Evolutionary conservation across 805 yeast genomes (phyloP).

Genomic region (Danielia reshetovae): DNA sequence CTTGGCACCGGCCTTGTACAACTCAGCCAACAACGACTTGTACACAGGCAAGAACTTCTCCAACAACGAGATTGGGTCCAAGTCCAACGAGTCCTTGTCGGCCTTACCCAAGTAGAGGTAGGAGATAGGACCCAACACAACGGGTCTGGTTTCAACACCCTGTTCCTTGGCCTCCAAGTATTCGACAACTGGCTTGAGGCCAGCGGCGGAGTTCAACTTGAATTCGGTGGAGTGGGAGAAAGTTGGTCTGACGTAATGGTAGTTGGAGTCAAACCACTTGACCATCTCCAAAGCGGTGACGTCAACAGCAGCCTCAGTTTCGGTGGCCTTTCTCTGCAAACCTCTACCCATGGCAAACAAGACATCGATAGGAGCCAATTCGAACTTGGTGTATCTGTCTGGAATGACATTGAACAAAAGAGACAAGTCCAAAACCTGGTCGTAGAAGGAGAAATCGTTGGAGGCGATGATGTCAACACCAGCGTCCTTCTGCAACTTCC

Average conservation of each 20-base stretch:
- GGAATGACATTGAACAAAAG: slow-evolving; percentile 93
- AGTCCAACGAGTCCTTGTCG: slow-evolving; percentile 94
- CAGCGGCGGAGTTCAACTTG: slow-evolving; percentile 72
- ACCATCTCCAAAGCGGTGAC: slow-evolving; percentile 99
- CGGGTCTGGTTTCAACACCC: slow-evolving; percentile 98
- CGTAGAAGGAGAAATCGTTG: slow-evolving; percentile 97
- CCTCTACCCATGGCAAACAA: slow-evolving; percentile 99
- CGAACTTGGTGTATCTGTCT: slow-evolving; percentile 91
- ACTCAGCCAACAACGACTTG: slow-evolving; percentile 81
- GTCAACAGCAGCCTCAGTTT: slow-evolving; percentile 83
- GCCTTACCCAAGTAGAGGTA: slow-evolving; percentile 95
- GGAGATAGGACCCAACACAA: slow-evolving; percentile 93
- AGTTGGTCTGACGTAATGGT: slow-evolving; percentile 99
- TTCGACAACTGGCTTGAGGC: slow-evolving; percentile 95
- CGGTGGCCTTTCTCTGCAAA: slow-evolving; percentile 94
- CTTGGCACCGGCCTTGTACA: slow-evolving; percentile 92
- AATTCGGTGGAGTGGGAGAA: slow-evolving; percentile 92
- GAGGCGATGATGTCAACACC: slow-evolving; percentile 97
- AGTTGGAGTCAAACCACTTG: slow-evolving; percentile 99
- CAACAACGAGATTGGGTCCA: slow-evolving; percentile 87
- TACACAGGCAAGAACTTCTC: slow-evolving; percentile 91
- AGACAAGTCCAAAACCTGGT: slow-evolving; percentile 92
- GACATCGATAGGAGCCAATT: slow-evolving; percentile 84
- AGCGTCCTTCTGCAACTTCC: slow-evolving; percentile 96
- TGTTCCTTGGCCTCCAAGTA: slow-evolving; percentile 95